Conservation (phyloP, 768 basidiomycete species). For the Amylocystis lapponica region DNA sequence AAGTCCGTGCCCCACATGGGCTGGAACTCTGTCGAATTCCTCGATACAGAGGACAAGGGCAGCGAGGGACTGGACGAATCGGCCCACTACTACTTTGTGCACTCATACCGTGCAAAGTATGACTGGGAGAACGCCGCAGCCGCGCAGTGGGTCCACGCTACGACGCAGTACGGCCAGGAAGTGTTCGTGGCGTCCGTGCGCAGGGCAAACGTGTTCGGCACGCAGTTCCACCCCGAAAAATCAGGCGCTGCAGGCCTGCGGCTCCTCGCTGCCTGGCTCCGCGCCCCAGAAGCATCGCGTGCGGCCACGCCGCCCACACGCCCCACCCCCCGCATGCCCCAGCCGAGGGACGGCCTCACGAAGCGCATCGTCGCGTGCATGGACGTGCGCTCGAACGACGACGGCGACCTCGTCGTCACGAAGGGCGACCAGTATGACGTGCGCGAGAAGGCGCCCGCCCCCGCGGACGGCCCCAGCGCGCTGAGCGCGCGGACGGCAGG, state of each 20-base stretch:
- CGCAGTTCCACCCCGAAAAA: constrained; percentile 98
- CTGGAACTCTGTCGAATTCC: constrained; percentile 77
- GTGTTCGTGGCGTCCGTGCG: constrained; percentile 82
- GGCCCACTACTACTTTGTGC: constrained; percentile 92
- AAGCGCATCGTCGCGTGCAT: constrained; percentile 96
- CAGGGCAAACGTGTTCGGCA: constrained; percentile 81
- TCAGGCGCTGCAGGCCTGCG: constrained; percentile 83
- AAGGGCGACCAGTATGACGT: constrained; percentile 99
- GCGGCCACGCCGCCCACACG: constrained; percentile 28
- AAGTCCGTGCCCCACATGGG: constrained; percentile 98
- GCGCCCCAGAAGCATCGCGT: constrained; percentile 40
- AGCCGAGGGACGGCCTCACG: constrained; percentile 62
- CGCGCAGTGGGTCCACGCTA: constrained; percentile 75
- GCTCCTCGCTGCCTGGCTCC: constrained; percentile 78
- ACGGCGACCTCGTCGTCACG: constrained; percentile 95
- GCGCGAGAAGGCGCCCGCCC: constrained; percentile 58
- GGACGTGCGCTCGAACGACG: constrained; percentile 95
- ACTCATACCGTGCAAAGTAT: constrained; percentile 87
- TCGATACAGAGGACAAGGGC: constrained; percentile 38
- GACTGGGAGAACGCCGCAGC: constrained; percentile 50
- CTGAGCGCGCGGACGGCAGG: constrained; percentile 48
- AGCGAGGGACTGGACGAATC: constrained; percentile 43
- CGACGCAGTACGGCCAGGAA: constrained; percentile 93
- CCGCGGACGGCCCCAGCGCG: constrained; percentile 11
- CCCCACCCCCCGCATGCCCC: constrained; percentile 33